These are phyloP conservation scores for Fistulinella prunicolor DNA, from an alignment of 768 basidiomycete species.

Conservation along the genomic window DNA sequence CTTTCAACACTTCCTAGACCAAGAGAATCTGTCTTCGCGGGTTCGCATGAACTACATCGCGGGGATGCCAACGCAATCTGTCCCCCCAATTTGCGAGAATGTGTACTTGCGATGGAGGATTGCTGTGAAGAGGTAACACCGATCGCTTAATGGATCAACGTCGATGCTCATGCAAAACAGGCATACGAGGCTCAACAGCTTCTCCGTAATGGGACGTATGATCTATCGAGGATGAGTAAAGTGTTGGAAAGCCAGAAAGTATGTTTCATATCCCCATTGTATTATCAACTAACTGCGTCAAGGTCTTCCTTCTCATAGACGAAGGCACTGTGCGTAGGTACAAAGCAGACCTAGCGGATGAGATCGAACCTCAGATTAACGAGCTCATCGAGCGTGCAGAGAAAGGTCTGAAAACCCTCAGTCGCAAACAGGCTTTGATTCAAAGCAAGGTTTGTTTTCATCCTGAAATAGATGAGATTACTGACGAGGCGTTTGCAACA, in stretches of 20 bases:
- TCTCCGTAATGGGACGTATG: conserved; percentile 65
- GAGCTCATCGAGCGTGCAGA: conserved; percentile 73
- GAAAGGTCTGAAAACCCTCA: conserved; percentile 57
- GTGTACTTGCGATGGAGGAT: conserved; percentile 75
- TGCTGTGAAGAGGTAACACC: conserved; percentile 70
- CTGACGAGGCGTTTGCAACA: conserved; percentile 20
- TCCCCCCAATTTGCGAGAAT: conserved; percentile 70
- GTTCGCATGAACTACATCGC: conserved; percentile 62
- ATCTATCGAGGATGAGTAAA: conserved; percentile 67
- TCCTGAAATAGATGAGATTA: background rate
- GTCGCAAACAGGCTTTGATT: conserved; percentile 59
- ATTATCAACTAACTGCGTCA: conserved; percentile 6
- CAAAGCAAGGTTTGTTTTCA: conserved; percentile 54
- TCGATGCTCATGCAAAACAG: conserved; percentile 33
- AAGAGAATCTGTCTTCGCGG: conserved; percentile 68
- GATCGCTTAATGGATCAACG: background rate
- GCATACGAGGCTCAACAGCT: conserved; percentile 66
- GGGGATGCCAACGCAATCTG: conserved; percentile 63
- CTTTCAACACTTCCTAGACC: conserved; percentile 46
- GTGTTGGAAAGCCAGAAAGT: conserved; percentile 69
- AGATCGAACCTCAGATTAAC: conserved; percentile 76
- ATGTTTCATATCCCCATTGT: conserved; percentile 10
- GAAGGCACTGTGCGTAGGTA: conserved; percentile 72
- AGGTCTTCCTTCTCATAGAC: conserved; percentile 76
- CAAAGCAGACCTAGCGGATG: conserved; percentile 71